Conservation (phyloP, 495 filamentous ascomycete genomes). For the Podospora anserina region DNA sequence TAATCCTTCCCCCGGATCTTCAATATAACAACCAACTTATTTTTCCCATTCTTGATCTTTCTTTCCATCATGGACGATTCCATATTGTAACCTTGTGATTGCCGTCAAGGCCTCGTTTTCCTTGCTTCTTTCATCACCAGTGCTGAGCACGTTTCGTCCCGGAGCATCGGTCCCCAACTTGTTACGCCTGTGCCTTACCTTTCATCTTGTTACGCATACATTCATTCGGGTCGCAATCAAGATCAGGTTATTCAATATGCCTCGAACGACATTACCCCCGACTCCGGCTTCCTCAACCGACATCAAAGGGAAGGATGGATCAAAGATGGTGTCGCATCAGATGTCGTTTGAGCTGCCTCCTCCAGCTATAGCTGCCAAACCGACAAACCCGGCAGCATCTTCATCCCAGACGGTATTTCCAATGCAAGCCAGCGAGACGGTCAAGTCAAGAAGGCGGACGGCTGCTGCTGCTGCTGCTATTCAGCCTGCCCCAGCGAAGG, state of each 20-base stretch:
- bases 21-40: background rate
- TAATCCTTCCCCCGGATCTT: background rate
- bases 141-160: too few relatives aligned
- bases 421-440: slow-evolving; percentile 50
- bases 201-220: background rate
- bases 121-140: background rate
- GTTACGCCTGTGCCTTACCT: background rate
- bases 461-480: slow-evolving; percentile 34
- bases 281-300: slow-evolving; percentile 85
- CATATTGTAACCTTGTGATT: background rate
- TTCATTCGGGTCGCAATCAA: too few relatives aligned
- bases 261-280: slow-evolving; percentile 66
- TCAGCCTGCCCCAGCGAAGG: slow-evolving; percentile 49
- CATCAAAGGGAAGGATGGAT: slow-evolving; percentile 71
- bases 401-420: slow-evolving; percentile 38
- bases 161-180: background rate
- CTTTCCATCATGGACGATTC: background rate
- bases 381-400: slow-evolving; percentile 18
- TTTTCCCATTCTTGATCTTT: background rate
- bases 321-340: slow-evolving; percentile 50
- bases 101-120: background rate
- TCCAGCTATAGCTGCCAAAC: slow-evolving; percentile 69
- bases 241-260: slow-evolving; percentile 49
- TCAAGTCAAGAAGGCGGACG: slow-evolving; percentile 57
- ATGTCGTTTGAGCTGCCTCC: slow-evolving; percentile 76